Percentiles rank a stretch among this genome's conserved stretches.
Evolutionary conservation across 805 yeast species (phyloP).

Genomic region (Candida ovalis): DNA sequence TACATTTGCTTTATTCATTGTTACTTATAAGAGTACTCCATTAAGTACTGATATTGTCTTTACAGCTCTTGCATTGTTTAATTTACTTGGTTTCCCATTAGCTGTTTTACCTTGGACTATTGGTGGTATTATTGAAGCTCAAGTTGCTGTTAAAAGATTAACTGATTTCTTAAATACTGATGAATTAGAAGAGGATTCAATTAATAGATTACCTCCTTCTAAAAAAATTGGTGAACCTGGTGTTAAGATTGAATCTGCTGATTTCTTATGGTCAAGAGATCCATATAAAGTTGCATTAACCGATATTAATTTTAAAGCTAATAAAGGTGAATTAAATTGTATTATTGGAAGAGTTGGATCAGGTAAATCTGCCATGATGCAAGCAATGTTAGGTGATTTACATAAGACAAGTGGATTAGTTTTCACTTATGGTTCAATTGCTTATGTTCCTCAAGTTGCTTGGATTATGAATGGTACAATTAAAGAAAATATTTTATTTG

Average conservation of each 20-base stretch:
- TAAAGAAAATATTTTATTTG: slow-evolving; percentile 82
- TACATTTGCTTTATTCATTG: slow-evolving; percentile 76
- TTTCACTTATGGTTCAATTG: slow-evolving; percentile 68
- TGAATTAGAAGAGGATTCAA: slow-evolving; percentile 73
- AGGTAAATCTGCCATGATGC: slow-evolving; percentile 82
- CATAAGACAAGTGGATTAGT: slow-evolving; percentile 73
- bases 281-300: slow-evolving; percentile 69
- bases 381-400: slow-evolving; percentile 78
- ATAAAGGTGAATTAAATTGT: slow-evolving; percentile 77
- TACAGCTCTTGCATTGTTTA: slow-evolving; percentile 86
- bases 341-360: slow-evolving; percentile 87
- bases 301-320: slow-evolving; percentile 57
- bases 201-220: slow-evolving; percentile 47
- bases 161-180: slow-evolving; percentile 65
- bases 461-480: slow-evolving; percentile 96
- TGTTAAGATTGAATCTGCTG: slow-evolving; percentile 58
- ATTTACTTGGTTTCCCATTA: slow-evolving; percentile 84
- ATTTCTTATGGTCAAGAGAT: slow-evolving; percentile 74
- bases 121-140: slow-evolving; percentile 82
- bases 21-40: slow-evolving; percentile 51
- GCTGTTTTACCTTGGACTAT: slow-evolving; percentile 90
- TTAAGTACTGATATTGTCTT: slow-evolving; percentile 87
- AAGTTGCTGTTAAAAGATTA: slow-evolving; percentile 76
- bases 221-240: slow-evolving; percentile 61
- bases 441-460: slow-evolving; percentile 89